Percentiles rank a stretch among this genome's conserved stretches.
phyloP scores from a whole-genome alignment of 202 grass and related monocot genomes.

The Dendrocalamus latiflorus region DNA sequence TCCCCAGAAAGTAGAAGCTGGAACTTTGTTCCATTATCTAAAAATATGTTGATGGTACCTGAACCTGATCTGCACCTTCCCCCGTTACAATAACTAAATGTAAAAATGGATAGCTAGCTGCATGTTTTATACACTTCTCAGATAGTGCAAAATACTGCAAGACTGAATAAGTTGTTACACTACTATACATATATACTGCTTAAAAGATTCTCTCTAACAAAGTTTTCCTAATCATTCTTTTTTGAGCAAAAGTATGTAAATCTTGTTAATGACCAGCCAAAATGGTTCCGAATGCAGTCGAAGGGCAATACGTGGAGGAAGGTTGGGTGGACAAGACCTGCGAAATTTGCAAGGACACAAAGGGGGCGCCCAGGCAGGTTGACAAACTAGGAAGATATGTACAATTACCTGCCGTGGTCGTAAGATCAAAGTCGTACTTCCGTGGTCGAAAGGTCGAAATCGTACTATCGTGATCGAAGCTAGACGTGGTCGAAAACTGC shows the following conservation, averaged over 20 bases:
- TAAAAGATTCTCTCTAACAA: not conserved
- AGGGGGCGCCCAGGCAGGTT: conserved; percentile 70
- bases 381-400: conserved; percentile 87
- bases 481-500: no score
- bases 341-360: conserved; percentile 94
- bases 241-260: not conserved
- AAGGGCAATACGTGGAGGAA: conserved; percentile 86
- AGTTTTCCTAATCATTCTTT: not conserved
- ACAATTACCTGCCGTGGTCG: no score
- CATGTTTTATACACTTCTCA: not conserved
- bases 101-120: not conserved
- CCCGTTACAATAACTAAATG: not conserved
- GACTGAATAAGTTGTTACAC: not conserved
- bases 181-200: not conserved
- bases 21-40: no score
- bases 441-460: no score
- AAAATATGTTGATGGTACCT: conserved; percentile 79
- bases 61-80: not conserved
- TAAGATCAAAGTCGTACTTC: no score
- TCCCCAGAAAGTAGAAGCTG: no score
- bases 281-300: conserved; percentile 41
- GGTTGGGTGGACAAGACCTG: conserved; percentile 98
- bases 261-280: not conserved
- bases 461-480: no score
- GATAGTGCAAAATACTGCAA: not conserved